phyloP scores from a whole-genome alignment of 176 grass and related monocot species.

The Avena eriantha region DNA sequence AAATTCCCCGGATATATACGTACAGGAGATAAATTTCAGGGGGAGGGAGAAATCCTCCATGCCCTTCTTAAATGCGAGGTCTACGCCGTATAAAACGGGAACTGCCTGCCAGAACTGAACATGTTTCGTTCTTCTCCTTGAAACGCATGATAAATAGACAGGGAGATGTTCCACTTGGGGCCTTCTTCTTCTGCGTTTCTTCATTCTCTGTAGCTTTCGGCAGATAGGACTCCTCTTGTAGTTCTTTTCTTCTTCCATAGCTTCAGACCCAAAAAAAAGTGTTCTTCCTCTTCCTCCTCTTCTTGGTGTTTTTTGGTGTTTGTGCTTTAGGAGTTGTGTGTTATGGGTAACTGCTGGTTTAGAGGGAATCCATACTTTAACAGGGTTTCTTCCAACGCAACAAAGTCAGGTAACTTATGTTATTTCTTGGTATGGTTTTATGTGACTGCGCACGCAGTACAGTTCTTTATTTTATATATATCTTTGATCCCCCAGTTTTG shows the following conservation, averaged over 20 bases:
- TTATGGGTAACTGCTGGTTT: slow-evolving; percentile 80
- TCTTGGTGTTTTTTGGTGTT: slow-evolving; percentile 38
- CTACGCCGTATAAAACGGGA: slow-evolving; percentile 16
- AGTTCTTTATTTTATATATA: neutral
- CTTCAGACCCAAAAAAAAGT: neutral
- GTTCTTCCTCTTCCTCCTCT: neutral
- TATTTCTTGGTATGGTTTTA: slow-evolving; percentile 40
- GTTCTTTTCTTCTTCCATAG: neutral
- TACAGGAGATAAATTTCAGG: slow-evolving; percentile 31
- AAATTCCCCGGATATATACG: neutral
- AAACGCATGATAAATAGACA: slow-evolving; percentile 39
- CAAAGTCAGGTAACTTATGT: slow-evolving; percentile 70
- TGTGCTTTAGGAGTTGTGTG: slow-evolving; percentile 23
- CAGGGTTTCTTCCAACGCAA: slow-evolving; percentile 77
- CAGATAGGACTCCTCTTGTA: slow-evolving; percentile 2
- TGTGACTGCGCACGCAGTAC: neutral
- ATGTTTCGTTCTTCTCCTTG: slow-evolving; percentile 4
- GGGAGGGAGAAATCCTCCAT: slow-evolving; percentile 35
- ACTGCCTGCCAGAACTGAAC: slow-evolving; percentile 38
- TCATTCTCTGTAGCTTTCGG: slow-evolving; percentile 45
- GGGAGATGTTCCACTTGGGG: slow-evolving; percentile 44
- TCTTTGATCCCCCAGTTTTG: slow-evolving; percentile 25
- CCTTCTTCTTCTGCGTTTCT: slow-evolving; percentile 44
- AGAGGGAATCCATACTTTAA: slow-evolving; percentile 59
- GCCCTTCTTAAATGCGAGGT: slow-evolving; percentile 39